phyloP scores from a whole-genome alignment of 306 rosid genomes.

The Senna tora region DNA sequence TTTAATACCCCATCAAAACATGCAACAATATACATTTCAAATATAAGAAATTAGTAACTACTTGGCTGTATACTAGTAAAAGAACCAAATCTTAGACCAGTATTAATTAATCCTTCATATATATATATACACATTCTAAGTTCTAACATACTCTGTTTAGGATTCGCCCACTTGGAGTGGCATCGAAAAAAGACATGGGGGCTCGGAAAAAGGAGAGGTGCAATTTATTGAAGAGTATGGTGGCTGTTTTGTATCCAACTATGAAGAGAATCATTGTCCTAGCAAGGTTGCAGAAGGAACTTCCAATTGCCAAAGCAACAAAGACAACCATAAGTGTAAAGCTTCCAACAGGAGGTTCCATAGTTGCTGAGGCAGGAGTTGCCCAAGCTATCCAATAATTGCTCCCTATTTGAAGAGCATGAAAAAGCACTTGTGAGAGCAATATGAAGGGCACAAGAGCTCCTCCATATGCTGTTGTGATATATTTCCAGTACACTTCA shows the following conservation, averaged over 20 bases:
- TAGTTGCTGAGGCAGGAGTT: conserved; percentile 63
- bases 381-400: conserved; percentile 94
- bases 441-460: conserved; percentile 79
- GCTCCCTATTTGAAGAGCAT: conserved; percentile 66
- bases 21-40: too few relatives aligned
- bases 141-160: conserved; percentile 53
- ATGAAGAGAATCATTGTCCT: conserved; percentile 48
- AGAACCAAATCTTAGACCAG: too few relatives aligned
- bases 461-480: conserved; percentile 74
- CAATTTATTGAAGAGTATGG: conserved; percentile 71
- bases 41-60: too few relatives aligned
- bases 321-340: conserved; percentile 61
- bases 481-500: conserved; percentile 68
- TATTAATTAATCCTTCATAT: too few relatives aligned
- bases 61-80: too few relatives aligned
- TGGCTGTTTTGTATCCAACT: conserved; percentile 72
- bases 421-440: conserved; percentile 60
- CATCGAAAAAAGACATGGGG: conserved; percentile 84
- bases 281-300: conserved; percentile 58
- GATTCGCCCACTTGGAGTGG: conserved; percentile 72
- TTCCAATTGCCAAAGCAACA: conserved; percentile 66
- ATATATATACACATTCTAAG: too few relatives aligned
- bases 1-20: too few relatives aligned
- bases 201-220: conserved; percentile 70
- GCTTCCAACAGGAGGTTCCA: conserved; percentile 45